Evolutionary conservation across 257 asterid genomes (phyloP), one percentile per base, ranked within the genome.

Genomic region (Vinca minor): DNA sequence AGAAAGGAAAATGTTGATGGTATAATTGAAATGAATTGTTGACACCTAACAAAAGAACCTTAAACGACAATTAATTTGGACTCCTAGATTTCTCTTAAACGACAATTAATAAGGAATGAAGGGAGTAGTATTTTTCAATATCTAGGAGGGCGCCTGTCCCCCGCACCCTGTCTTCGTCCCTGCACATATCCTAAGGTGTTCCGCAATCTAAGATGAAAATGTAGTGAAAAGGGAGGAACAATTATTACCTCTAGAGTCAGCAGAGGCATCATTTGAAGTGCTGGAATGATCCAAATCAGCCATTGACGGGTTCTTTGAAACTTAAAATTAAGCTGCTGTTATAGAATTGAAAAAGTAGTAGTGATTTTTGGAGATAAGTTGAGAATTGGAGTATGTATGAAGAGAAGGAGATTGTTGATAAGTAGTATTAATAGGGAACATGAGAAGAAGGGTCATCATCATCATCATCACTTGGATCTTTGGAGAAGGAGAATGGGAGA

Each of bases 231-330:
- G 17, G 20, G 8, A 47, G 7, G 1, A 5, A 12, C 50, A 36
- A 13, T 71, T 73, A 13, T 71, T 73, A 73, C 77, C 77, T 62
- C 41, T 31, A 15, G 67, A 68, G n/a, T 54, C 45, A 32, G 45
- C 36, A 5, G 55, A 39, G 31, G 57, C 36, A 55, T 68, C 46
- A 63, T 58, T 36, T n/a, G 73, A 35, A 38, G 73, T 57, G 32
- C 66, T 52, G 11, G 69, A 50, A 14, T 15, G 38, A 47, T 68
- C 63, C 11, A 63, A 17, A 47, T 67, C 67, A 18, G 63, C 77
- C 77, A 73, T 73, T 17, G n/a, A 14, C n/a, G n/a, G 26, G 55
- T 28, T 15, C 13, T 38, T 1, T 50, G 44, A 36, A n/a, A 56
- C 57, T 62, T 38, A 17, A 62, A n/a, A n/a, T n/a, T 34, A 10